Conservation (phyloP, 2,329 filamentous ascomycete species). For the Xylariaceae sp. region DNA sequence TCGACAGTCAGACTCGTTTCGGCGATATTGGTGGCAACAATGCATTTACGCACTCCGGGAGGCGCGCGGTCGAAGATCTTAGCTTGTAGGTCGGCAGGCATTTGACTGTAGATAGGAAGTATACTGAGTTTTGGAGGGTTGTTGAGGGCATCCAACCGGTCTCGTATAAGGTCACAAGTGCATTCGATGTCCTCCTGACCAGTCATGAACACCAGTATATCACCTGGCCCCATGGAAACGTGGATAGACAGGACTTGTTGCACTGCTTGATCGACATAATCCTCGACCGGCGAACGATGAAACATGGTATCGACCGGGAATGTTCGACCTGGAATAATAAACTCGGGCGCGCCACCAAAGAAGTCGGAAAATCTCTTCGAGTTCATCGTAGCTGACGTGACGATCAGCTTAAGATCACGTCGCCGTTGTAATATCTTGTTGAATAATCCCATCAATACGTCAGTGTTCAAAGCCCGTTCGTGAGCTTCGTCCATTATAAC, state of each 20-base stretch:
- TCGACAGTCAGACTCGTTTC: constrained; percentile 98
- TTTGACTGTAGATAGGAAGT: constrained; percentile 97
- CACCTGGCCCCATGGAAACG: constrained; percentile 86
- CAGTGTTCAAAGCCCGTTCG: constrained; percentile 92
- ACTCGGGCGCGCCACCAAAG: constrained; percentile 93
- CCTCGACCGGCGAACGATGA: constrained; percentile 89
- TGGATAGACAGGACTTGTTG: constrained; percentile 95
- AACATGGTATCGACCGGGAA: constrained; percentile 98
- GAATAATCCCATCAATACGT: constrained; percentile 94
- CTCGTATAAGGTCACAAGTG: constrained; percentile 88
- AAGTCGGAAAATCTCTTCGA: constrained; percentile 93
- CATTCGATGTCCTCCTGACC: constrained; percentile 98
- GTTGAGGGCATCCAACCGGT: constrained; percentile 82
- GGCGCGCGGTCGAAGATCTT: constrained; percentile 94
- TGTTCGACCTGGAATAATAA: constrained; percentile 90
- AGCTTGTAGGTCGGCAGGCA: constrained; percentile 95
- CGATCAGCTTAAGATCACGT: constrained; percentile 90
- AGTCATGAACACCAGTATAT: constrained; percentile 99
- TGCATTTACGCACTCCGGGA: constrained; percentile 90
- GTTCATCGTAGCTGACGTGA: constrained; percentile 99
- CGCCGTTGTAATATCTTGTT: constrained; percentile 92
- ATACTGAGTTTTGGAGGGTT: constrained; percentile 94
- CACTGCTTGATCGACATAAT: constrained; percentile 95
- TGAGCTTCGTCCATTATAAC: constrained; percentile 99
- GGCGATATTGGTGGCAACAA: constrained; percentile 97